Base-by-base conservation (phyloP, 352 stramenopile species). In the Plasmopara halstedii region DNA sequence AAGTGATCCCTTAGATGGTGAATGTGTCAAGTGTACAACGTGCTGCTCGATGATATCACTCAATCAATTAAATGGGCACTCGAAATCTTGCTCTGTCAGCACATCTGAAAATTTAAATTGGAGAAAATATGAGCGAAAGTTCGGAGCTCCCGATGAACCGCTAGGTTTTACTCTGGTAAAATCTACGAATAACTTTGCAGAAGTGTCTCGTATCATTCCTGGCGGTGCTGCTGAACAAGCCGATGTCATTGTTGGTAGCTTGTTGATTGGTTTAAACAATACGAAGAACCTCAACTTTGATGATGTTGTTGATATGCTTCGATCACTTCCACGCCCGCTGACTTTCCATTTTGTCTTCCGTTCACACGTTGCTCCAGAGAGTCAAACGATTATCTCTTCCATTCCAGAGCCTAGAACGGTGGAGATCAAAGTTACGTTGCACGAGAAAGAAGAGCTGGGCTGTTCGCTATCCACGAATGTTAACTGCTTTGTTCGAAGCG, bases 111-210 rank as follows among this genome's bases (percentile, higher is more conserved):
- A 66, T 56, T 17, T 21, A 0, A 40, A 66, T 32, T 90, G 78
- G 78, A 65, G 55, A 38, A 79, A 81, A 37, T 88, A 88, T 45
- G 73, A 81, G 37, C 58, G 72, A 22, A 54, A 64, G 11, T 57
- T 90, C 33, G 79, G 73, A 14, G 42, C 53, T 23, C 18, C 63
- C 4, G 59, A 53, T 17, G 56, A 62, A 26, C 62, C 72, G 1
- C 59, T 93, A 29, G 82, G 82, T 14, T 73, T 93, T 27, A 89
- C 74, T 15, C 48, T 93, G 27, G 73, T 71, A 0, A 89, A 88
- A 43, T 72, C 74, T 2, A 71, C 62, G 8, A 74, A 64, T 3
- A 76, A 76, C 1, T 85, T 79, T 57, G 78, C 82, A 1, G 73
- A 90, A 39, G 71, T 93, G 20, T 83, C 68, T 22, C 70, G 70